Evolutionary conservation across 257 asterid species (phyloP), one percentile per base, ranked within the genome.

Genomic region (Plantago major): DNA sequence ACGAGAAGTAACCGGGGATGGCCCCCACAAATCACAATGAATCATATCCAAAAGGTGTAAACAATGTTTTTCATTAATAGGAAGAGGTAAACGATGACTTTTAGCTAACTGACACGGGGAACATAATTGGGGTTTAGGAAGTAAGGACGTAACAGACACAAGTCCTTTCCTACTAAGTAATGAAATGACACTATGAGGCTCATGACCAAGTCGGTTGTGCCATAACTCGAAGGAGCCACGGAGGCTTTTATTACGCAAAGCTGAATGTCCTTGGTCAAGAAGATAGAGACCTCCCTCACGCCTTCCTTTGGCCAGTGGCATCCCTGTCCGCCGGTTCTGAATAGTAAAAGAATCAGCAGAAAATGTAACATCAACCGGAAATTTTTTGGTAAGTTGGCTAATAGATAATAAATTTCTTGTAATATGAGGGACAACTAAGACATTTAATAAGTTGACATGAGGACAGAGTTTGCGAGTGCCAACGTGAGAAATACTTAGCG

Each of bases 11-110:
- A 60, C 30, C 7, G 60, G 72, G 5, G 66, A 28, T 3, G 72
- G 66, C 2, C 72, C 73, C 73, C 68, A 68, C 10, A 67, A 42
- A 42, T 67, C 73, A 51, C 73, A 67, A n/a, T 67, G 73, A 11
- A 59, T 37, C 16, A 47, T 13, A 7, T 67, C 60, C 5, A 67
- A 40, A 42, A 52, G 42, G 38, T 10, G 0, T 1, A 15, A 15
- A 15, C 62, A 42, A 8, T 56, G 55, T 14, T 68, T 50, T 1
- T 68, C 62, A 49, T 68, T 68, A 1, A 43, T 16, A 1, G 28
- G 1, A 59, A 38, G 60, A 14, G 73, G 67, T 30, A 60, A 43
- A 7, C 56, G 45, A 11, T 43, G 19, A 15, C 62, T 60, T 28
- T 68, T 60, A 50, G n/a, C n/a, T n/a, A n/a, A n/a, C n/a, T n/a